A percentile compares a stretch with the other conserved stretches of the same genome.
phyloP scores from a whole-genome alignment of 2,329 filamentous ascomycete genomes.

The Seiridium unicorne region DNA sequence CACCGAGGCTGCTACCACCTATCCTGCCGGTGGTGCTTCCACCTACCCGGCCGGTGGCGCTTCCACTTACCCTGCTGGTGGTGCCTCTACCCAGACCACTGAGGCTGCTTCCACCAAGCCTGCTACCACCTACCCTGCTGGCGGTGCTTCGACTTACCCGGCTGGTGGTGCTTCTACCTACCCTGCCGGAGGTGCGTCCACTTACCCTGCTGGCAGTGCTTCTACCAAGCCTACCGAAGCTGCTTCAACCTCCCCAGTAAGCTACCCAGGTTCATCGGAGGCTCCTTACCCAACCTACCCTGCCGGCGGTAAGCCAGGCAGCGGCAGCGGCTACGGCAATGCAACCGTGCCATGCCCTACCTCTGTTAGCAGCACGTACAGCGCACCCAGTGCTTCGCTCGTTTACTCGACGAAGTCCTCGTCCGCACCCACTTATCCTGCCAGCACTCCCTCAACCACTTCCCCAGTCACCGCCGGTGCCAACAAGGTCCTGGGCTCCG shows the following conservation, averaged over 20 bases:
- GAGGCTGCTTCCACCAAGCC: no score
- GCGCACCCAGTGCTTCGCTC: neutral
- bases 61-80: neutral
- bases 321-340: constrained; percentile 5
- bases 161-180: neutral
- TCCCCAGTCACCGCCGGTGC: constrained; percentile 4
- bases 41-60: no score
- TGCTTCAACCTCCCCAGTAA: neutral
- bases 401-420: neutral
- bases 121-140: neutral
- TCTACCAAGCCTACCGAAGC: neutral
- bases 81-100: no score
- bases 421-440: neutral
- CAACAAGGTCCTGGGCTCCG: constrained; percentile 2
- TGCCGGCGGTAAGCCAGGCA: constrained; percentile 9
- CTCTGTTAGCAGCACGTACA: neutral
- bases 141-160: neutral
- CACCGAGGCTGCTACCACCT: no score
- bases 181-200: neutral
- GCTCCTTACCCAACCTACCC: constrained; percentile 4
- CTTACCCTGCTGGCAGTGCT: neutral
- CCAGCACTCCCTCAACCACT: neutral
- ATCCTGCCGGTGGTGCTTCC: no score
- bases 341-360: neutral
- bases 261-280: neutral